Percentiles rank a stretch among this genome's conserved stretches.
Conservation (phyloP, 108 stramenopile species). For the Pseudonitzschia multiseries region DNA sequence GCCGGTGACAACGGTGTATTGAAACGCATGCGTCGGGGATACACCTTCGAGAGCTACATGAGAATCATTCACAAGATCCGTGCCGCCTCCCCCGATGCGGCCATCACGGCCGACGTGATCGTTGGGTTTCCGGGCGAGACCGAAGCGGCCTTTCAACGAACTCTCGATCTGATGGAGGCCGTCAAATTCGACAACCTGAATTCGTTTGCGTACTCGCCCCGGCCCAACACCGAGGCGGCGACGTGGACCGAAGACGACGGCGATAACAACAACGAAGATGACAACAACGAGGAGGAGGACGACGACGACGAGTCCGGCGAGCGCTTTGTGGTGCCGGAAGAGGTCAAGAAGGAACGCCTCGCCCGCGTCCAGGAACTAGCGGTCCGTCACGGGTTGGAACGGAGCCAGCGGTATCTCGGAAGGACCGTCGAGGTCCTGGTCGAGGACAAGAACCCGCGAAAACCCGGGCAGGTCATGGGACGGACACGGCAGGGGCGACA, state of each 20-base stretch:
- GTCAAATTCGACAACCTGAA: conserved; percentile 84
- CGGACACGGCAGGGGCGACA: conserved; percentile 84
- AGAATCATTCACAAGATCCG: conserved; percentile 81
- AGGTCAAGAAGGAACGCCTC: conserved; percentile 87
- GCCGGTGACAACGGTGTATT: conserved; percentile 84
- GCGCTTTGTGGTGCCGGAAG: conserved; percentile 51
- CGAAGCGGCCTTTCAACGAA: conserved; percentile 90
- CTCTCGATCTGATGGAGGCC: conserved; percentile 88
- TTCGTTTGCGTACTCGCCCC: conserved; percentile 78
- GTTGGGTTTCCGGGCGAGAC: conserved; percentile 98
- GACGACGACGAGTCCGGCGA: background rate
- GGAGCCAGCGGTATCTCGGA: conserved; percentile 85
- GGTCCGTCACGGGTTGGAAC: conserved; percentile 76
- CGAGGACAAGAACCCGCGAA: conserved; percentile 86
- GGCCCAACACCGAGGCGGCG: conserved; percentile 87
- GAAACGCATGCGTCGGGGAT: conserved; percentile 86
- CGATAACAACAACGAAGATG: background rate
- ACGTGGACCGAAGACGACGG: conserved; percentile 55
- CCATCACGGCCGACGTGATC: conserved; percentile 92
- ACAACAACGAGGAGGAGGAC: background rate
- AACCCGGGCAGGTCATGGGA: conserved; percentile 84
- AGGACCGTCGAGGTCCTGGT: conserved; percentile 81
- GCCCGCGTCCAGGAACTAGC: conserved; percentile 83
- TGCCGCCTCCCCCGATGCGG: conserved; percentile 83
- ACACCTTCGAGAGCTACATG: conserved; percentile 89